A percentile compares a stretch with the other conserved stretches of the same genome.
phyloP scores from a whole-genome alignment of 139 green algal species.

The Spirogloea muscicola region DNA sequence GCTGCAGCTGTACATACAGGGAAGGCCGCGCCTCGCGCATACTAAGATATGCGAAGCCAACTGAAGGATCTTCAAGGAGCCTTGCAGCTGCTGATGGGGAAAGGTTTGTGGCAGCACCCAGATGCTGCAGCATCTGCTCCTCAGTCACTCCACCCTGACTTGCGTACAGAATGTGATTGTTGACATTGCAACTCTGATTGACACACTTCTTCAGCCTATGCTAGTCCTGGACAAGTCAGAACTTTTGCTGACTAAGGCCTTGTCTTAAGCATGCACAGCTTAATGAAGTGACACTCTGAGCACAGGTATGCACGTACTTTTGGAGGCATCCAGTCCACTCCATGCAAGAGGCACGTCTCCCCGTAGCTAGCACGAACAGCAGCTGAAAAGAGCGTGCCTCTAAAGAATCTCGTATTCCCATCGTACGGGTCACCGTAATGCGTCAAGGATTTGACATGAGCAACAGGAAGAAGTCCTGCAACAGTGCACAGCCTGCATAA shows the following conservation, averaged over 20 bases:
- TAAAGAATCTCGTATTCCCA: slow-evolving; percentile 33
- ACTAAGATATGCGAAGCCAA: too few relatives aligned
- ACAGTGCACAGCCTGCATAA: too few relatives aligned
- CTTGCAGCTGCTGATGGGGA: not conserved
- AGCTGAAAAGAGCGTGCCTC: slow-evolving; percentile 30
- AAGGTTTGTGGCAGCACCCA: slow-evolving; percentile 12
- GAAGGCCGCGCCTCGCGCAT: too few relatives aligned
- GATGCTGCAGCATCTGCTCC: slow-evolving; percentile 10
- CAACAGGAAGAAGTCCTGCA: slow-evolving; percentile 12
- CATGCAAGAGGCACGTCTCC: slow-evolving; percentile 41
- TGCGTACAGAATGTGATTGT: too few relatives aligned
- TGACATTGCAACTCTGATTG: too few relatives aligned
- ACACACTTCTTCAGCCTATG: too few relatives aligned
- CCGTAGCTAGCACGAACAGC: slow-evolving; percentile 36
- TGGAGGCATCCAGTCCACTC: slow-evolving; percentile 36
- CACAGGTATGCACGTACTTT: too few relatives aligned
- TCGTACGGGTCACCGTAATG: slow-evolving; percentile 43
- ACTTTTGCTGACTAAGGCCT: not conserved
- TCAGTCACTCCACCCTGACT: slow-evolving; percentile 14
- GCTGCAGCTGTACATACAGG: too few relatives aligned
- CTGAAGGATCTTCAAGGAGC: not conserved
- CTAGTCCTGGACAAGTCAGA: too few relatives aligned
- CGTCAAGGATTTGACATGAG: slow-evolving; percentile 22
- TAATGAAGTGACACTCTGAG: too few relatives aligned
- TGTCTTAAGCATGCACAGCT: too few relatives aligned